These are phyloP conservation scores for Aciculosporium take DNA, from an alignment of 2,329 filamentous ascomycete species.

Conservation along the genomic window DNA sequence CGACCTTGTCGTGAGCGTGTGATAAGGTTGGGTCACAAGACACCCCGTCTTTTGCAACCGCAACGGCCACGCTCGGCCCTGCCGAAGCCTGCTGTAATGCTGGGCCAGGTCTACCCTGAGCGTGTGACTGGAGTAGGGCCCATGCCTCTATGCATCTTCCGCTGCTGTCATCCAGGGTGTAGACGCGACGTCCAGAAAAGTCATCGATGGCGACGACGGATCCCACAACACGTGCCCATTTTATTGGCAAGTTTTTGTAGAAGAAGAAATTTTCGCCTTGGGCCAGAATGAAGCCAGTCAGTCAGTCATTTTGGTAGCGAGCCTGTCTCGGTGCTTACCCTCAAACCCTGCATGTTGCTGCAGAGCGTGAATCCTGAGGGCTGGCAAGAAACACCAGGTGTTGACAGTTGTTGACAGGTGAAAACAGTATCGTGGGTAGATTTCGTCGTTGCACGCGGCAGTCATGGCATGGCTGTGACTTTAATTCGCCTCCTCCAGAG, in stretches of 20 bases:
- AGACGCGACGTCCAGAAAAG: slow-evolving; percentile 30
- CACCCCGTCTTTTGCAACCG: not conserved
- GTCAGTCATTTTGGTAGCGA: not conserved
- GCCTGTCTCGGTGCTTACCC: slow-evolving; percentile 25
- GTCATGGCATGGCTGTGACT: slow-evolving; percentile 35
- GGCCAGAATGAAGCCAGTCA: not conserved
- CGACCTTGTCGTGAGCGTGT: slow-evolving; percentile 19
- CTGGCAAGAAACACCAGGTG: slow-evolving; percentile 43
- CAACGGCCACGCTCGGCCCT: not conserved
- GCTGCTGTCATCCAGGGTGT: slow-evolving; percentile 52
- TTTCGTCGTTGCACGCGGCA: slow-evolving; percentile 18
- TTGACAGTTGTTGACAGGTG: slow-evolving; percentile 46
- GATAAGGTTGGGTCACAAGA: slow-evolving; percentile 1
- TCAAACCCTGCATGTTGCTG: slow-evolving; percentile 34
- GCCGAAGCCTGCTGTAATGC: not conserved
- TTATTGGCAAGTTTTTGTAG: slow-evolving; percentile 59
- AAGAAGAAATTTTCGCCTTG: slow-evolving; percentile 46
- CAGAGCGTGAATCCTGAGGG: slow-evolving; percentile 34
- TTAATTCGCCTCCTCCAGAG: not conserved
- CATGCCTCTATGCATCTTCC: slow-evolving; percentile 39
- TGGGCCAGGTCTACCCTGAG: not conserved
- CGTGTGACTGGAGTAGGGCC: slow-evolving; percentile 5
- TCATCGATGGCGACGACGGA: slow-evolving; percentile 51
- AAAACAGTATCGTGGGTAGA: slow-evolving; percentile 52
- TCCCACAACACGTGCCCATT: slow-evolving; percentile 59